Evolutionary conservation across 2,329 filamentous ascomycete species (phyloP), one percentile per base, ranked within the genome.

Genomic region (Ceratocystis papillata): DNA sequence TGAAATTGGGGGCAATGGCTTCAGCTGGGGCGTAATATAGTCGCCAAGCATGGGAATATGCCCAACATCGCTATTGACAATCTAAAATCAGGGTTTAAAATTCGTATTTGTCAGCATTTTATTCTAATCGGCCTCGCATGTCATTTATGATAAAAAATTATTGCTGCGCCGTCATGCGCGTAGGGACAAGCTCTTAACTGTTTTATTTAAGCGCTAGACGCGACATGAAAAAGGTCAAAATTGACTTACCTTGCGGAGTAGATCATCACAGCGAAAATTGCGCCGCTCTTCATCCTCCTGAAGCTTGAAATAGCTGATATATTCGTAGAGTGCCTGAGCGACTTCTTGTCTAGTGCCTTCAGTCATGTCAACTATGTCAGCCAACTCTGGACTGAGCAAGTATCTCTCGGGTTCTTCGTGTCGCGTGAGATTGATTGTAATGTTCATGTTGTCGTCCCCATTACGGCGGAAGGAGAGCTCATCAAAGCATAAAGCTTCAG

Each of bases 231-330:
- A n/a, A 17, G 61, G 45, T 17, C n/a, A 60, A 10, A 28, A 22
- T 41, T 20, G 55, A 64, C 83, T 73, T 77, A 96, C 90, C 75
- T 84, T 84, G 77, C 83, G 87, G 64, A 99, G 75, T 60, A 87
- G 81, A 55, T 92, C 87, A 73, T 99, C 93, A 73, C 94, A 97
- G 48, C 89, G 87, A 71, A 99, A 93, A 68, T 89, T 88, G 69
- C 94, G 84, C 78, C 94, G 94, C 74, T 99, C 94, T 68, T 97
- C 93, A 70, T 96, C 92, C 73, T 96, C 93, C 74, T 96, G 90
- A 60, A 99, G 79, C 20, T 87, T 86, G 79, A 89, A 88, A 22
- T 89, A 81, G 71, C 90, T 87, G 70, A 96, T 89, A 72, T 99
- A 99, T 73, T 96, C 92, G 90, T 92, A 99, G 41, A 99, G 83